Base-by-base conservation (phyloP, 768 basidiomycete genomes). In the Tricholoma matsutake region DNA sequence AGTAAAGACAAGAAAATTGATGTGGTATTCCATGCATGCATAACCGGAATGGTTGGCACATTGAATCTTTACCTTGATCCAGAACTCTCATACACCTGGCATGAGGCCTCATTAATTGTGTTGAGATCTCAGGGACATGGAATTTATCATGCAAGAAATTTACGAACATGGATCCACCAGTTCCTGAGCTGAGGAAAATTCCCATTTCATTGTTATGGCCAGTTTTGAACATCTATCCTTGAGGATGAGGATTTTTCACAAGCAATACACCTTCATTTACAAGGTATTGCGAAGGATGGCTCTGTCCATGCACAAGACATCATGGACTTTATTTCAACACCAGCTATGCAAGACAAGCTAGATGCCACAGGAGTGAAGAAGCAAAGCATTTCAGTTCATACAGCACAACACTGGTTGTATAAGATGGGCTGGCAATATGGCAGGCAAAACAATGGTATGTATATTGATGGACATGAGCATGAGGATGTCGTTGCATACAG, bases 401-500 rank as follows among this genome's bases (percentile, higher is more conserved):
- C 74, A 2, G 75, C 75, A 3, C 22, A 25, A 25, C 3, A 3
- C 22, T 25, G 22, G 22, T 25, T 25, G 22, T 3, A 25, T 25
- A 73, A 67, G 13, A 35, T 79, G 9, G 71, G 66, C 2, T 78
- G 68, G 64, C 67, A 66, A 2, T 79, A 71, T 58, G 31, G 43
- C 1, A 51, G 63, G 11, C 66, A 68, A 32, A 57, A 66, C n/a
- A 34, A 34, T 25, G 22, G 22, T 25, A 25, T 25, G 22, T 25
- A 25, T 25, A 25, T 25, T 25, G 22, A 25, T 25, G 22, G 22
- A 25, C 22, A 25, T 25, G 22, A 25, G 22, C 22, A 25, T 25
- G 22, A 25, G 2, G 3, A 80, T 70, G 73, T 79, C 11, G 70
- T 76, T 0, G 54, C 62, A 13, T 79, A 79, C 58, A 63, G 66